These are phyloP conservation scores for Cercophora samala DNA, from an alignment of 495 filamentous ascomycete species.

Conservation along the genomic window DNA sequence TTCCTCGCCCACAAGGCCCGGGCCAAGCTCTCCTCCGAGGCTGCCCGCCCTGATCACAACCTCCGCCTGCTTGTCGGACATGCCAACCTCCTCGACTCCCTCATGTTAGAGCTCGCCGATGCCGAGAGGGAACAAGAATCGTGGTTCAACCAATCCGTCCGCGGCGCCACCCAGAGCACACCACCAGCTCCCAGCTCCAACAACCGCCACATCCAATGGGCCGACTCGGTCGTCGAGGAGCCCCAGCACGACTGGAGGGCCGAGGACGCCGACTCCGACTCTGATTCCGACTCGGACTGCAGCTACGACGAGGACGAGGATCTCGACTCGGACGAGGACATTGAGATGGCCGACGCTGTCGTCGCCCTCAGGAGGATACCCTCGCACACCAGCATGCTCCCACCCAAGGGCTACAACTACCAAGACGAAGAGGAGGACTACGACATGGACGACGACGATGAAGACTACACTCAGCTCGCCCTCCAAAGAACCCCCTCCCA, in stretches of 20 bases:
- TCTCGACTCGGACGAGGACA: conserved; percentile 39
- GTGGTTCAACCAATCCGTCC: conserved; percentile 96
- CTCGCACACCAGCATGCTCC: conserved; percentile 28
- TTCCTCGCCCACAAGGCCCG: conserved; percentile 94
- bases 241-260: conserved; percentile 67
- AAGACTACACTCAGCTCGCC: conserved; percentile 65
- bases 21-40: conserved; percentile 89
- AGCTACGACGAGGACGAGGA: conserved; percentile 36
- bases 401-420: conserved; percentile 14
- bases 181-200: conserved; percentile 27
- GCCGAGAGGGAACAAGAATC: conserved; percentile 94
- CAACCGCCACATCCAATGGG: conserved; percentile 81
- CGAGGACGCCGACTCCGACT: conserved; percentile 58
- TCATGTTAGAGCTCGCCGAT: conserved; percentile 93
- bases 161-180: conserved; percentile 59
- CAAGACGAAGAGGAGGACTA: conserved; percentile 42
- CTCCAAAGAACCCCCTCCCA: conserved; percentile 72
- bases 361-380: conserved; percentile 47
- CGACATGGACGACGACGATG: conserved; percentile 61
- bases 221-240: conserved; percentile 72
- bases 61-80: conserved; percentile 91
- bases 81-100: conserved; percentile 92
- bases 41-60: conserved; percentile 86
- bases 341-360: conserved; percentile 53
- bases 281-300: conserved; percentile 32